Conservation (phyloP, 2,329 filamentous ascomycete species). For the Thermoascus crustaceus region DNA sequence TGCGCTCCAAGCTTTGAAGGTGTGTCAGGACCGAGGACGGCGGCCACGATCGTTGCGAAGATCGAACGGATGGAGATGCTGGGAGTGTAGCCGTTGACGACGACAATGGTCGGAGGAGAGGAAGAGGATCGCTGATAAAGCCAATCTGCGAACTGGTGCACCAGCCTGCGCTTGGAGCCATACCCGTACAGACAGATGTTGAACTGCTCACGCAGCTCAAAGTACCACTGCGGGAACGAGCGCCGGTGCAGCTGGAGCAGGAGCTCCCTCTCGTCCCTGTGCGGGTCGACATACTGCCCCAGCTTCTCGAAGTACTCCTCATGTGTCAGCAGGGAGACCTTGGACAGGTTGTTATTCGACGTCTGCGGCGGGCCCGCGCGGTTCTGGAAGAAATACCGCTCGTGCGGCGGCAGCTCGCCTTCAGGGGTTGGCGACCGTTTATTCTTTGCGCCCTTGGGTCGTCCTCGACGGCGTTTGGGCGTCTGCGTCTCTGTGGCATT, state of each 20-base stretch:
- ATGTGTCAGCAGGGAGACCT: conserved; percentile 70
- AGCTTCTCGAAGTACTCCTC: conserved; percentile 79
- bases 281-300: conserved; percentile 57
- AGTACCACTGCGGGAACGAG: conserved; percentile 84
- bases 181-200: conserved; percentile 88
- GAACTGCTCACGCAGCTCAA: conserved; percentile 81
- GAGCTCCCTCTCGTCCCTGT: conserved; percentile 60
- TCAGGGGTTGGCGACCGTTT: conserved; percentile 72
- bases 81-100: conserved; percentile 73
- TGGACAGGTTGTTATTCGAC: conserved; percentile 73
- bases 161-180: conserved; percentile 73
- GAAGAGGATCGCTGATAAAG: conserved; percentile 43
- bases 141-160: conserved; percentile 67
- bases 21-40: conserved; percentile 42
- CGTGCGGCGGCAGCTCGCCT: conserved; percentile 72
- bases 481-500: conserved; percentile 43
- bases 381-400: conserved; percentile 91
- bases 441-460: conserved; percentile 49
- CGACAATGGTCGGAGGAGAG: conserved; percentile 52
- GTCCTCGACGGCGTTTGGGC: conserved; percentile 47
- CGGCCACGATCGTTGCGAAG: conserved; percentile 54
- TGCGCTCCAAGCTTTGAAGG: conserved; percentile 53
- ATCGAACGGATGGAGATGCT: conserved; percentile 39
- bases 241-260: conserved; percentile 67
- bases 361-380: conserved; percentile 73